These are phyloP conservation scores for Gossypium lobatum DNA, from an alignment of 441 rosid genomes.

Conservation along the genomic window DNA sequence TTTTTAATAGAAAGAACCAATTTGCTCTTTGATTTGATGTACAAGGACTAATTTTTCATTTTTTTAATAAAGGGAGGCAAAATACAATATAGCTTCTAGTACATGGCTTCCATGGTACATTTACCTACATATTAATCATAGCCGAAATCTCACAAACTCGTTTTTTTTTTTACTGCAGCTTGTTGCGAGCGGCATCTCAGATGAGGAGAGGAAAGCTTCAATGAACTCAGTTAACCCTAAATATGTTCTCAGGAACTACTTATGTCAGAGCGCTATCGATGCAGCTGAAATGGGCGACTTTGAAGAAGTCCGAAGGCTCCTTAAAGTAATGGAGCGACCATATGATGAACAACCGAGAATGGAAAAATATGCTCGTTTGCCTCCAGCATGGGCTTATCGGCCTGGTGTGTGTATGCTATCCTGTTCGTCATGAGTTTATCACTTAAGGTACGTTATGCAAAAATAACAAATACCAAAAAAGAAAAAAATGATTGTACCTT, in stretches of 20 bases:
- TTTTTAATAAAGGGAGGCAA: too few species aligned
- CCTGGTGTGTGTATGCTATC: slow-evolving; percentile 99
- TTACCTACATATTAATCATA: too few species aligned
- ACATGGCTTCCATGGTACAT: too few species aligned
- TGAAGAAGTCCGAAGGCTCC: slow-evolving; percentile 66
- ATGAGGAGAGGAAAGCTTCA: slow-evolving; percentile 68
- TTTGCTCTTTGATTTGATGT: too few species aligned
- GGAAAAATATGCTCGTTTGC: slow-evolving; percentile 94
- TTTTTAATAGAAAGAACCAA: too few species aligned
- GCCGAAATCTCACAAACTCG: background rate
- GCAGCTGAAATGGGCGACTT: slow-evolving; percentile 87
- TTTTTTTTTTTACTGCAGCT: slow-evolving; percentile 37
- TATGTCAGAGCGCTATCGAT: slow-evolving; percentile 90
- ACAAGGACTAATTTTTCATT: too few species aligned
- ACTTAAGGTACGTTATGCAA: background rate
- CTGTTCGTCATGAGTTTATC: slow-evolving; percentile 66
- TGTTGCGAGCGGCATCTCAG: slow-evolving; percentile 52
- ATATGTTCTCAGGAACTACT: slow-evolving; percentile 77
- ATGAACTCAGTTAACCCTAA: slow-evolving; percentile 90
- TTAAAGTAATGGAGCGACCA: slow-evolving; percentile 72
- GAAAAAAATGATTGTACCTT: background rate
- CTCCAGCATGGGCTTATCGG: slow-evolving; percentile 99
- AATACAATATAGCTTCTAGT: too few species aligned
- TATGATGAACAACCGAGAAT: slow-evolving; percentile 86
- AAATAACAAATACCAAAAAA: slow-evolving; percentile 19